Conservation (phyloP, 2,329 filamentous ascomycete species). For the Blastomyces silverae region DNA sequence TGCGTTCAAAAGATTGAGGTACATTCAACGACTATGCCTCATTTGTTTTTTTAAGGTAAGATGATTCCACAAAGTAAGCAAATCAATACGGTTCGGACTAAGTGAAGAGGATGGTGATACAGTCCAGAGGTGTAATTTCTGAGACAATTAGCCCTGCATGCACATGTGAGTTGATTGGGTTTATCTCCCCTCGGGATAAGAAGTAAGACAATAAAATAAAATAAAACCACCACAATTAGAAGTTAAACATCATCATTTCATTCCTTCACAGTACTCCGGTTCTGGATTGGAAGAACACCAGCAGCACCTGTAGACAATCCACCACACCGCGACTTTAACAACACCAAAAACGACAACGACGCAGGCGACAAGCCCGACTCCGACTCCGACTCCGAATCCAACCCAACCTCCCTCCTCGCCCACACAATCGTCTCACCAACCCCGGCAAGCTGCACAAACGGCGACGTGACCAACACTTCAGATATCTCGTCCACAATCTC, state of each 20-base stretch:
- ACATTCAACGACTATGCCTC: not conserved
- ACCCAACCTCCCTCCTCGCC: slow-evolving; percentile 3
- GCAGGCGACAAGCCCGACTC: not conserved
- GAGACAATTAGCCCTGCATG: too few relatives aligned
- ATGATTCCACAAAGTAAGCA: not conserved
- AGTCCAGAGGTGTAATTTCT: too few relatives aligned
- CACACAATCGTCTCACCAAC: not conserved
- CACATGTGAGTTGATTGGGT: too few relatives aligned
- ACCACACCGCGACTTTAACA: not conserved
- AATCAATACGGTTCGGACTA: not conserved
- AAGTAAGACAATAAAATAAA: not conserved
- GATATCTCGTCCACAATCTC: slow-evolving; percentile 3
- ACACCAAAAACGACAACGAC: not conserved
- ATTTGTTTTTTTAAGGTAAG: not conserved
- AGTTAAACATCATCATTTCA: not conserved
- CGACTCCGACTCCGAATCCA: not conserved
- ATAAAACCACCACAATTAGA: not conserved
- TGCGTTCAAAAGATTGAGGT: not conserved
- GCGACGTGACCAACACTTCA: not conserved
- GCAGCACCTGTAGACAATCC: not conserved
- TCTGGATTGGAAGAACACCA: not conserved
- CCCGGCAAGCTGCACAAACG: not conserved
- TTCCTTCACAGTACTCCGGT: not conserved
- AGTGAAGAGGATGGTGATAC: not conserved
- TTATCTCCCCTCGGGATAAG: too few relatives aligned